Conservation (phyloP, 2,329 filamentous ascomycete genomes). For the Aspergillus sp. region DNA sequence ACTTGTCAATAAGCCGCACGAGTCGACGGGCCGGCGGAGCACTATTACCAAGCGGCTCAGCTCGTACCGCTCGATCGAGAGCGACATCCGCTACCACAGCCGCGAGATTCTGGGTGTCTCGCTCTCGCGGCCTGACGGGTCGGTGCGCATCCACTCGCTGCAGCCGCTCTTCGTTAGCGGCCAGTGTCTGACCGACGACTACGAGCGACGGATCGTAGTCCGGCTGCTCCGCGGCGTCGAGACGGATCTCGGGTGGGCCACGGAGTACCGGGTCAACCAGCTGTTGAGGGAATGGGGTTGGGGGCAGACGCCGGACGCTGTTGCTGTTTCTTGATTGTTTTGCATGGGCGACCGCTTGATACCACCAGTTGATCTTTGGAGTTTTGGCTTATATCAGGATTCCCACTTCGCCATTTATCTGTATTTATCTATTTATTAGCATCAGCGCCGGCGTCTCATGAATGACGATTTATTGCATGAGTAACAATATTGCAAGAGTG, state of each 20-base stretch:
- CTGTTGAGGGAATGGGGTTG: conserved; percentile 36
- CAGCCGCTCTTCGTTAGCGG: conserved; percentile 56
- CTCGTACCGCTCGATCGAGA: conserved; percentile 50
- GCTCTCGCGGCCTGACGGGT: conserved; percentile 47
- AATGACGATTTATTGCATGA: too few species aligned
- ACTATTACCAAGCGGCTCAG: conserved; percentile 47
- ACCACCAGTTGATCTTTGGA: too few species aligned
- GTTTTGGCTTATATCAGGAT: too few species aligned
- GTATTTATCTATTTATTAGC: too few species aligned
- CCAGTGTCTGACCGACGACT: conserved; percentile 47
- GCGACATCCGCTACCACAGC: conserved; percentile 48
- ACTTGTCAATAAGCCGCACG: conserved; percentile 35
- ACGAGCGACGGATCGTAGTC: conserved; percentile 48
- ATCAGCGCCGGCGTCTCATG: too few species aligned
- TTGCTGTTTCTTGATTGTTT: background rate
- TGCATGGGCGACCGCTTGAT: too few species aligned
- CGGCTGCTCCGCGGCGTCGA: conserved; percentile 51
- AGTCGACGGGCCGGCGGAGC: conserved; percentile 39
- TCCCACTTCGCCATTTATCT: too few species aligned
- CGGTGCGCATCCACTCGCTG: conserved; percentile 50
- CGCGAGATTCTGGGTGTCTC: conserved; percentile 55
- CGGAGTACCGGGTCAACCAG: conserved; percentile 50
- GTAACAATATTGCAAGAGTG: too few species aligned
- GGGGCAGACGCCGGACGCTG: conserved; percentile 11
- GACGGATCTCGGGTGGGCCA: conserved; percentile 55